Percentiles rank a stretch among this genome's conserved stretches.
Conservation (phyloP, 441 rosid species). For the Euphorbia schlechtendalii region DNA sequence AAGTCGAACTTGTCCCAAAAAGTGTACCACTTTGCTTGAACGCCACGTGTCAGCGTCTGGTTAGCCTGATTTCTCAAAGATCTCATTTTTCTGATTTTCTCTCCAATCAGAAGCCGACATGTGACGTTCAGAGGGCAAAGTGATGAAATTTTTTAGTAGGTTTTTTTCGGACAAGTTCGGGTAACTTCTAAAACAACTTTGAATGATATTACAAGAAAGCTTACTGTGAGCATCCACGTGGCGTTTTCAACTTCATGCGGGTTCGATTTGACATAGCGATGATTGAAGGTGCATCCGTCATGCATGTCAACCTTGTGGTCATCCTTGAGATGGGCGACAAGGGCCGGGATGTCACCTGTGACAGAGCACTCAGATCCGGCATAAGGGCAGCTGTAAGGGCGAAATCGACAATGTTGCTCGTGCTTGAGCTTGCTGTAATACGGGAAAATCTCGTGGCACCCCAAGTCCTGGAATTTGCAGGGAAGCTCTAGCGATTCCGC, state of each 20-base stretch:
- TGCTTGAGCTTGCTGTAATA: conserved; percentile 73
- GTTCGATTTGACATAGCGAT: conserved; percentile 67
- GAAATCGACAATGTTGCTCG: conserved; percentile 46
- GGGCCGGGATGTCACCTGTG: conserved; percentile 54
- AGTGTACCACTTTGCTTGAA: too few species aligned
- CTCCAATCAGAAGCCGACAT: too few species aligned
- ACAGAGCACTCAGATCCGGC: conserved; percentile 69
- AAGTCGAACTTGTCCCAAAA: too few species aligned
- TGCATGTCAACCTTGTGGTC: conserved; percentile 79
- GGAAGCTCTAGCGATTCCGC: conserved; percentile 71
- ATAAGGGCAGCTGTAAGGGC: conserved; percentile 64
- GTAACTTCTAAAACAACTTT: too few species aligned
- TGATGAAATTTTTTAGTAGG: too few species aligned
- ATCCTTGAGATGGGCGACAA: conserved; percentile 59
- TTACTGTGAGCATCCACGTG: conserved; percentile 76
- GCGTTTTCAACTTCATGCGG: conserved; percentile 76
- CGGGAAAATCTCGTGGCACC: conserved; percentile 56
- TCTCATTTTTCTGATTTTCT: too few species aligned
- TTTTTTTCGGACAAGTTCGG: too few species aligned
- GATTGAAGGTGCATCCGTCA: conserved; percentile 62
- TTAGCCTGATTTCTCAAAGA: too few species aligned
- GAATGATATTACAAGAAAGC: not conserved
- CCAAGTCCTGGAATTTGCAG: conserved; percentile 57
- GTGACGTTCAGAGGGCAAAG: too few species aligned
- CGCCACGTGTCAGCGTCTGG: too few species aligned